Percentiles rank a stretch among this genome's conserved stretches.
Conservation (phyloP, 2,329 filamentous ascomycete species). For the Cladophialophora yegresii region DNA sequence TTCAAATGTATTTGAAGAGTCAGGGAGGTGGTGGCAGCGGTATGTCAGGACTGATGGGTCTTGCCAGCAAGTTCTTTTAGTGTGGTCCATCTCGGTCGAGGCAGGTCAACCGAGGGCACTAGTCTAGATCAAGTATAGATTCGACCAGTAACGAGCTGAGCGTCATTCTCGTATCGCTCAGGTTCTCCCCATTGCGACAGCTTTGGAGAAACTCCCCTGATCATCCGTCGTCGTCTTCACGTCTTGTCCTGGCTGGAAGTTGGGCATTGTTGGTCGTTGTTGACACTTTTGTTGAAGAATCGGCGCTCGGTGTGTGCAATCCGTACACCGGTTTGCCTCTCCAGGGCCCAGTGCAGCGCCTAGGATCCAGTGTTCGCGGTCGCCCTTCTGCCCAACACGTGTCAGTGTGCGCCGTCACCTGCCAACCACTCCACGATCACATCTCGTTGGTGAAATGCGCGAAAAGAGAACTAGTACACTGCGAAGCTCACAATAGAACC, state of each 20-base stretch:
- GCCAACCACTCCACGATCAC: neutral
- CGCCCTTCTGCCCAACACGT: conserved; percentile 13
- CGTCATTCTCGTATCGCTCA: conserved; percentile 14
- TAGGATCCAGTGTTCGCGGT: neutral
- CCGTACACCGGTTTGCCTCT: neutral
- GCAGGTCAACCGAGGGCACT: conserved; percentile 9
- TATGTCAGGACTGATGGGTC: conserved; percentile 55
- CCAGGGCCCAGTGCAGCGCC: neutral
- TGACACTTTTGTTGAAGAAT: neutral
- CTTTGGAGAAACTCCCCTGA: conserved; percentile 25
- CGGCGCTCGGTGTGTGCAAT: neutral
- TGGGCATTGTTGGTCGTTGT: neutral
- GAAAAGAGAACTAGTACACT: neutral
- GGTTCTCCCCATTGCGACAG: conserved; percentile 17
- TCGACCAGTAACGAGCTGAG: conserved; percentile 5
- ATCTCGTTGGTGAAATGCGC: conserved; percentile 18
- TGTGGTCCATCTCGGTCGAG: neutral
- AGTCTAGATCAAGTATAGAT: neutral
- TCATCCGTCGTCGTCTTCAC: conserved; percentile 15
- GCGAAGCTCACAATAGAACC: neutral
- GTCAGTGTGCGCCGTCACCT: conserved; percentile 6
- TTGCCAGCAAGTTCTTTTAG: conserved; percentile 64
- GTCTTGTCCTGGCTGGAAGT: neutral
- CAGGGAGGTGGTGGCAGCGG: conserved; percentile 57
- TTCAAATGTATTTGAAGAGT: conserved; percentile 89